phyloP scores from a whole-genome alignment of 2,329 filamentous ascomycete genomes.

The Ophiostoma quercus region DNA sequence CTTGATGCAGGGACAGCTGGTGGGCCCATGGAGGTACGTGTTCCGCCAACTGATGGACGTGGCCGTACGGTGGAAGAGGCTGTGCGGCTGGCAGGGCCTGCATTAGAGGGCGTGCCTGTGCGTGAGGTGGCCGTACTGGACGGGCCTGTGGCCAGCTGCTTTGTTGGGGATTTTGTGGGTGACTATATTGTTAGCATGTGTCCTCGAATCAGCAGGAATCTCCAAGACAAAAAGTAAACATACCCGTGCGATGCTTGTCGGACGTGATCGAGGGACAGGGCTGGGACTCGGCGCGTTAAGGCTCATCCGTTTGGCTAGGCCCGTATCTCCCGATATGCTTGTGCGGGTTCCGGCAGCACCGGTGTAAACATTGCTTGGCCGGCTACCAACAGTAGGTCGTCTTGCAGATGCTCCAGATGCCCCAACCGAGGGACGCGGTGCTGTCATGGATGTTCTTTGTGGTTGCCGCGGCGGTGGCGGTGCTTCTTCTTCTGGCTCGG shows the following conservation, averaged over 20 bases:
- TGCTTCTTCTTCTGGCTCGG: slow-evolving; percentile 34
- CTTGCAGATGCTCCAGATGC: slow-evolving; percentile 31
- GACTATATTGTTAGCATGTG: slow-evolving; percentile 45
- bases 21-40: slow-evolving; percentile 63
- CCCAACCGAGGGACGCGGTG: slow-evolving; percentile 20
- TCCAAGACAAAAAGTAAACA: slow-evolving; percentile 28
- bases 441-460: slow-evolving; percentile 11
- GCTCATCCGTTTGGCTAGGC: slow-evolving; percentile 59
- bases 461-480: slow-evolving; percentile 34
- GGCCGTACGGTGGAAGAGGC: slow-evolving; percentile 29
- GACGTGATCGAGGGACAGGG: slow-evolving; percentile 55
- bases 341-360: slow-evolving; percentile 26
- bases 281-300: slow-evolving; percentile 68
- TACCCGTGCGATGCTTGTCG: slow-evolving; percentile 54
- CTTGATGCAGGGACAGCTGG: slow-evolving; percentile 48
- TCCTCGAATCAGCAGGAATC: not conserved
- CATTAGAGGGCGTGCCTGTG: slow-evolving; percentile 59
- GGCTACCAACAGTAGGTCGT: slow-evolving; percentile 32
- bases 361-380: slow-evolving; percentile 48
- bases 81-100: slow-evolving; percentile 37
- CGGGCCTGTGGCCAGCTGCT: slow-evolving; percentile 55
- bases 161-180: slow-evolving; percentile 73
- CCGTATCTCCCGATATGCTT: slow-evolving; percentile 46
- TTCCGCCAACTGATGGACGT: slow-evolving; percentile 49
- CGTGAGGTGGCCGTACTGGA: slow-evolving; percentile 57